Evolutionary conservation across 1,284 basidiomycete genomes (phyloP), one percentile per base, ranked within the genome.

Genomic region (Cryptococcus jaspeensis): DNA sequence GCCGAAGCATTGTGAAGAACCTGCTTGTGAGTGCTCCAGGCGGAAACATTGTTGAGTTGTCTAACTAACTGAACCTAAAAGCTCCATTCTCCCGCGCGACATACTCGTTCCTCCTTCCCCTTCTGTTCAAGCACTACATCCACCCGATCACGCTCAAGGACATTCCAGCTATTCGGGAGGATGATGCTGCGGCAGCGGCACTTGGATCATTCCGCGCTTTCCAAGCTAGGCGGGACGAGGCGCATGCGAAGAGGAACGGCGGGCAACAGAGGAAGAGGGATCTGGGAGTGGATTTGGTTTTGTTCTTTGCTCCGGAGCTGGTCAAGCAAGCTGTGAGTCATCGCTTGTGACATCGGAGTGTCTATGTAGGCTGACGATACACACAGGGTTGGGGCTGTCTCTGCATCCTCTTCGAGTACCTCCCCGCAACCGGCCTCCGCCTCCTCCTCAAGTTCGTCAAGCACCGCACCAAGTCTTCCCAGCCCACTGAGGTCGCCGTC

Each of bases 91-190:
- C 75, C 1, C 63, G 77, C 32, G 72, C 72, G 0, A 72, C 77
- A 0, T 81, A 78, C 60, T 68, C 64, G 3, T 80, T 75, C 67
- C 67, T 81, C 52, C 60, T 77, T 5, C 69, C 79, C 0, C 67
- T 79, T 45, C 70, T 82, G n/a, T 70, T 77, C 59, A 74, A 76
- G 58, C 77, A 81, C 61, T 80, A 78, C 64, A 68, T 65, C 41
- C 69, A 55, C 3, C 76, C 80, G 0, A 73, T 81, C 57, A 74
- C 72, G 8, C 62, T 80, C 40, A 64, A 72, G 12, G 75, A 80
- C 35, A 76, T 82, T 5, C 81, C 82, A 0, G 80, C 80, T 20
- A 69, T 83, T 2, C 70, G 81, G 7, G 78, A 82, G 32, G 81
- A 81, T 56, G 81, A 83, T 65, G 74, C 77, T 20, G 72, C 82